These are phyloP conservation scores for Calonectria pteridis DNA, from an alignment of 2,329 filamentous ascomycete genomes.

Conservation along the genomic window DNA sequence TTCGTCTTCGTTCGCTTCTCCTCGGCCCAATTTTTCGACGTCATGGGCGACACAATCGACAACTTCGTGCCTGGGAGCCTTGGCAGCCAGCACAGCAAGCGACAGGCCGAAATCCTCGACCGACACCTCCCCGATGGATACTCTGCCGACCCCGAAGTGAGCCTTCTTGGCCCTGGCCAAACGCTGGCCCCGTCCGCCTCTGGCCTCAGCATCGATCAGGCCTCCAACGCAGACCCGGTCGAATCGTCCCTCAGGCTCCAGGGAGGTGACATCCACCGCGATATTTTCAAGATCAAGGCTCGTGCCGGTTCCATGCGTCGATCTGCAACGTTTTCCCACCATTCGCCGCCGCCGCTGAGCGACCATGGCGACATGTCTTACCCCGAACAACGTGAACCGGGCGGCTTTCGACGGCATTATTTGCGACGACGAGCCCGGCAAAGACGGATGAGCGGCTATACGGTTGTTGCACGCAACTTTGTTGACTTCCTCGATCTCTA, in stretches of 20 bases:
- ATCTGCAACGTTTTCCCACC: constrained; percentile 76
- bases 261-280: constrained; percentile 83
- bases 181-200: constrained; percentile 31
- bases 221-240: constrained; percentile 54
- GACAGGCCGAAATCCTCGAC: constrained; percentile 53
- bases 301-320: constrained; percentile 65
- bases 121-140: constrained; percentile 55
- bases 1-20: neutral
- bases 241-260: constrained; percentile 77
- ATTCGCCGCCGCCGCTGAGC: constrained; percentile 50
- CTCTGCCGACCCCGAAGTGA: constrained; percentile 55
- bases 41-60: constrained; percentile 45
- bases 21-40: neutral
- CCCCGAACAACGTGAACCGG: constrained; percentile 57
- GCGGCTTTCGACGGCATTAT: constrained; percentile 62
- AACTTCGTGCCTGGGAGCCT: constrained; percentile 42
- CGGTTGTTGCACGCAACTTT: constrained; percentile 76
- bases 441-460: constrained; percentile 50
- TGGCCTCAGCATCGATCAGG: constrained; percentile 29
- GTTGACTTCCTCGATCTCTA: constrained; percentile 83
- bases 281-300: constrained; percentile 80
- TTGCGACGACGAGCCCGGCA: constrained; percentile 55
- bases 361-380: constrained; percentile 48
- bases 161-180: constrained; percentile 40
- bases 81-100: constrained; percentile 44